Evolutionary conservation across 202 grass and related monocot genomes (phyloP), one percentile per base, ranked within the genome.

Genomic region (Carex arenaria): DNA sequence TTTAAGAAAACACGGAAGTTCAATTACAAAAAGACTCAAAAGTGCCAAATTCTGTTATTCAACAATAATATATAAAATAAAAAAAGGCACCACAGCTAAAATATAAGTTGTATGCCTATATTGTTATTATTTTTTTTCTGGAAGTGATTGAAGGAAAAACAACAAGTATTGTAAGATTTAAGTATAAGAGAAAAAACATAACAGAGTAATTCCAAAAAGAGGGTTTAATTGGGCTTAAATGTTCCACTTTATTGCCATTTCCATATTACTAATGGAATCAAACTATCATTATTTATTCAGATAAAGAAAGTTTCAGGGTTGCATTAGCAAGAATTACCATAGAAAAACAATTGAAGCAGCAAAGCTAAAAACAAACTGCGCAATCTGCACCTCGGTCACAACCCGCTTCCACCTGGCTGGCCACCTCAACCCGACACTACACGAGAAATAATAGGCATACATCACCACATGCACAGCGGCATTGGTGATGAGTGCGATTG

Each of bases 381-480:
- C 78, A 87, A 98, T 98, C 87, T 95, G 93, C n/a, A 98, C 84
- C 77, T 98, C 93, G 0, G 95, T 98, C 49, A 98, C 91, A 26
- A 83, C 91, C 66, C 95, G 89, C 89, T 98, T 98, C 86, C 91
- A 89, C 0, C 89, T 83, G 64, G 30, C 67, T 1, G 90, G 91
- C 91, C 95, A 98, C 56, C 93, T 88, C 83, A 87, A 80, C 1
- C 95, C 91, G 1, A 91, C 82, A 87, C 85, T 89, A 77, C 91
- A 95, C 79, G 76, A 93, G 42, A 98, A 87, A 86, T 98, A 98
- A 83, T 98, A 98, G 0, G 66, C 28, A 82, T 98, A 98, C 95
- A 98, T 98, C 74, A 92, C 83, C 64, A 98, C 88, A 87, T 98
- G 95, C 7, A 98, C 95, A 22, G 61, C n/a, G 38, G 91, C 91